Conservation (phyloP, 139 green algal species). For the Chlorella sp. region DNA sequence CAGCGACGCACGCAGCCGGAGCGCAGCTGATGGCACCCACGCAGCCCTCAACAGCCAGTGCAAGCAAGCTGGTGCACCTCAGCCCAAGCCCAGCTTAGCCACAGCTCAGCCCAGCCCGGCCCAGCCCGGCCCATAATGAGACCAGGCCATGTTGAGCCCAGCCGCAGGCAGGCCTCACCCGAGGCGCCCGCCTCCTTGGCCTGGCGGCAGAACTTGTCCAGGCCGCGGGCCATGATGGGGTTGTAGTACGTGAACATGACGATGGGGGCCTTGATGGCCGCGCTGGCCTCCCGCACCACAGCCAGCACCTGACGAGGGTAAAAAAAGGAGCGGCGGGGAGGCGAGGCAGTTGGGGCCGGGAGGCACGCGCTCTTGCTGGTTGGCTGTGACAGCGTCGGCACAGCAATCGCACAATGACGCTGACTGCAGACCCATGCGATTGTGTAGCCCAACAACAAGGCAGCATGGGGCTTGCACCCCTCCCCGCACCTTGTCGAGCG, state of each 20-base stretch:
- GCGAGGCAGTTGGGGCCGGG: neutral
- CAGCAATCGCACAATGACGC: neutral
- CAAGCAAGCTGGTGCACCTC: too few relatives aligned
- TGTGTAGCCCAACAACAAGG: too few relatives aligned
- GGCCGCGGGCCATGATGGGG: slow-evolving; percentile 92
- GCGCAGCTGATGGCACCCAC: too few relatives aligned
- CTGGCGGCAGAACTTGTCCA: slow-evolving; percentile 88
- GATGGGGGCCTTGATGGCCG: slow-evolving; percentile 83
- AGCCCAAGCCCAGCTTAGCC: too few relatives aligned
- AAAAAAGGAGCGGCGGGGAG: too few relatives aligned
- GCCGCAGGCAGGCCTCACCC: too few relatives aligned
- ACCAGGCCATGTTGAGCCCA: too few relatives aligned
- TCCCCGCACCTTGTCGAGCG: slow-evolving; percentile 69
- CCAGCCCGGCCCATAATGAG: too few relatives aligned
- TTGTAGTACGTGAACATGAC: slow-evolving; percentile 99
- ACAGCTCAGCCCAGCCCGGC: neutral
- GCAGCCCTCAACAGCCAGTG: too few relatives aligned
- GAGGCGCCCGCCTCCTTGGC: slow-evolving; percentile 88
- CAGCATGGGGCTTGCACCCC: too few relatives aligned
- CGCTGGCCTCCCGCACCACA: slow-evolving; percentile 66
- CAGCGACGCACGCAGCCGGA: too few relatives aligned
- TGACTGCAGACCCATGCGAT: too few relatives aligned
- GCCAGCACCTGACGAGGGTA: slow-evolving; percentile 69
- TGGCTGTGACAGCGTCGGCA: neutral
- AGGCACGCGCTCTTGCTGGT: neutral